Base-by-base conservation (phyloP, 495 filamentous ascomycete species). In the Pyrenula massariospora region DNA sequence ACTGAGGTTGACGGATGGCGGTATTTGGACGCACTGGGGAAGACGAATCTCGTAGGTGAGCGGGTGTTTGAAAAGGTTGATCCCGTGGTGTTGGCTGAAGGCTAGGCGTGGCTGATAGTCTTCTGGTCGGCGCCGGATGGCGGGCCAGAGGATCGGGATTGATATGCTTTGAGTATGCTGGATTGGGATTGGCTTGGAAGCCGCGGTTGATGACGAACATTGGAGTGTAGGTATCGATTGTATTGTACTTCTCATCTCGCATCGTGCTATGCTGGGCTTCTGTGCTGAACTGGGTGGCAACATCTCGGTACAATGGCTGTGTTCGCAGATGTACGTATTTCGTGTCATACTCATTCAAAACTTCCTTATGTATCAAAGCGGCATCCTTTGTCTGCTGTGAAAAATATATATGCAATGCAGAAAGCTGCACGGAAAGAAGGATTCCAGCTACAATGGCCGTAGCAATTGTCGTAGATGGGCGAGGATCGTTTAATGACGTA, bases 251-350 rank as follows among this genome's bases (percentile, higher is more conserved):
- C 2, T 70, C 60, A 1, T 80, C 75, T 23, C 72, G 65, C 59
- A 73, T 69, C 24, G 73, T 62, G 21, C 73, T 68, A 52, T 65
- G 69, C 54, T 71, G 63, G 51, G 66, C 58, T 54, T 63, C 56
- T 57, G 70, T 63, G 0, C 79, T 75, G 48, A 83, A 80, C 63
- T 96, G 91, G 0, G 84, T 90, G 10, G 80, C 87, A 3, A 93
- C 91, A 65, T 97, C 89, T 59, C 93, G 82, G 62, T 88, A 84
- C 19, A 86, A 76, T 10, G 81, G 84, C 57, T 92, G 86, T 10
- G 94, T 80, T n/a, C 84, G 77, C 10, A 94, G 93, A 65, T 94
- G 89, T 1, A 98, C 93, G 59, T 82, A 95, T 75, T 97, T 97
- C 52, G 82, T 87, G 68, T 98, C 89, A 69, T 98, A 98, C 71